Base-by-base conservation (phyloP, 257 asterid species). In the Salvia miltiorrhiza region DNA sequence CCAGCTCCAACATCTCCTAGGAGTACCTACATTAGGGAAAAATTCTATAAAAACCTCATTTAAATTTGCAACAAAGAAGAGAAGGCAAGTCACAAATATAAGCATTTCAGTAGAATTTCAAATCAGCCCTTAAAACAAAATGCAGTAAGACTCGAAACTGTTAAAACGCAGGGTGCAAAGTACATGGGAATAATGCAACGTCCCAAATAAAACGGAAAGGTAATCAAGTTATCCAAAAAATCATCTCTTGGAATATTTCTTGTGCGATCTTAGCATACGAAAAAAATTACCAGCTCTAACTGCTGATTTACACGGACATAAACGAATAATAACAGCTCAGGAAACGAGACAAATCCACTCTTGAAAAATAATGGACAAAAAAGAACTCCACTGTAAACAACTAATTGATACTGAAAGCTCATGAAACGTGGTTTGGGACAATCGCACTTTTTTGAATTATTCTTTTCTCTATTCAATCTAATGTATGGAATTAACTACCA, bases 1-100 rank as follows among this genome's bases (percentile, higher is more conserved):
- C 96, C 96, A 71, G 96, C 88, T 75, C 94, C 96, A 68, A 89
- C 96, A 76, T 89, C 96, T 65, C 96, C 96, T 53, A 89, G 96
- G 57, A 89, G 92, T 79, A 89, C 96, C 95, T 89, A 67, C 6
- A 43, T 43, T 40, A 23, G 62, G 53, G 5, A 47, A 17, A 16
- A 52, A 21, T 4, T 35, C 3, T 45, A 47, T 0, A n/a, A 50
- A 26, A 55, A 30, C 44, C 4, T 23, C 37, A 63, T 32, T 35
- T 35, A 61, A 73, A 32, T 71, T 60, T 71, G 70, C 57, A 74
- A 61, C 9, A 58, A 30, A 32, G 33, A 37, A 64, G 32, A 40
- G 43, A 62, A 59, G 26, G 16, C 30, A 28, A 50, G 32, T 26
- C 26, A 21, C 11, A 47, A 32, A 7, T 43, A 45, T 40, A 26